A percentile compares a stretch with the other conserved stretches of the same genome.
phyloP scores from a whole-genome alignment of 768 basidiomycete species.

The Pulveroboletus sp. region DNA sequence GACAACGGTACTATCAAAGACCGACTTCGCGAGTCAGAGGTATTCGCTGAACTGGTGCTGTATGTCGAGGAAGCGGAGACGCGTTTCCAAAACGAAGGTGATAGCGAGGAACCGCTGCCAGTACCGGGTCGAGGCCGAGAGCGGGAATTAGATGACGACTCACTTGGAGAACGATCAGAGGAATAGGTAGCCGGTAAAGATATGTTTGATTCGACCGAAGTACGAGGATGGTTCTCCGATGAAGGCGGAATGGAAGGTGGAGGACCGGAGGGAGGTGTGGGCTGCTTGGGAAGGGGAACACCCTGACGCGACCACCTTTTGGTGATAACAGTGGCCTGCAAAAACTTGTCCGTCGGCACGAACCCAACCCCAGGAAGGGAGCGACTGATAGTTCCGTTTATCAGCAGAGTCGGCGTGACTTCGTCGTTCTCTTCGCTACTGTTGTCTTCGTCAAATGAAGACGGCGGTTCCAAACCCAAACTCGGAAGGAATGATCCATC shows the following conservation, averaged over 20 bases:
- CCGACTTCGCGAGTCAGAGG: constrained; percentile 36
- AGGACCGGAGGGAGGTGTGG: constrained; percentile 58
- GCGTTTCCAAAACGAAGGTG: constrained; percentile 54
- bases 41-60: constrained; percentile 42
- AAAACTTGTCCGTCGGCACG: constrained; percentile 28
- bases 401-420: neutral
- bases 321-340: constrained; percentile 21
- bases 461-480: neutral
- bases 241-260: constrained; percentile 44
- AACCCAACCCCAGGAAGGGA: neutral
- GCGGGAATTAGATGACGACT: constrained; percentile 36
- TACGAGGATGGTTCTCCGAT: constrained; percentile 20
- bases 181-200: constrained; percentile 32
- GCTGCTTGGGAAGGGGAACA: constrained; percentile 43
- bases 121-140: constrained; percentile 30
- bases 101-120: constrained; percentile 41
- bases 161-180: constrained; percentile 34
- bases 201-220: constrained; percentile 22
- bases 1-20: constrained; percentile 10
- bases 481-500: constrained; percentile 5
- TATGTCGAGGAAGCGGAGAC: constrained; percentile 47
- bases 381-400: neutral
- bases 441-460: neutral
- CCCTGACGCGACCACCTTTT: constrained; percentile 57
- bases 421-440: constrained; percentile 4